Conservation (phyloP, 1,139 yeast genomes). For the Candida sp. region DNA sequence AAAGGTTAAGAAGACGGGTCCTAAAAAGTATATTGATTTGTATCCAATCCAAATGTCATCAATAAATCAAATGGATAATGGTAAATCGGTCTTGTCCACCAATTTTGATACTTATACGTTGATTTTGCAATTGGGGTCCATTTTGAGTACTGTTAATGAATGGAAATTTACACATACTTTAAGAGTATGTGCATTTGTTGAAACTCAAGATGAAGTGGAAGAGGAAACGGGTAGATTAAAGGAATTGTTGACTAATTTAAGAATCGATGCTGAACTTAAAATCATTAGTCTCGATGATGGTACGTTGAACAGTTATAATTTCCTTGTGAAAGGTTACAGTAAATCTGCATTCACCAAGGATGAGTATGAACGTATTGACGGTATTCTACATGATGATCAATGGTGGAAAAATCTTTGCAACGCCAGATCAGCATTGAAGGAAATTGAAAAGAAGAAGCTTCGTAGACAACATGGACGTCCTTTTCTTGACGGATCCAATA, state of each 20-base stretch:
- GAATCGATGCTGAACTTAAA: constrained; percentile 77
- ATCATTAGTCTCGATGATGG: constrained; percentile 68
- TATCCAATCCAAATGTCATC: constrained; percentile 98
- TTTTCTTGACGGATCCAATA: constrained; percentile 4
- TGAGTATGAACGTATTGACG: constrained; percentile 30
- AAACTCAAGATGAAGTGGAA: constrained; percentile 60
- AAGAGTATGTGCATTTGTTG: constrained; percentile 89
- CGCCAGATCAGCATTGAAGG: constrained; percentile 46
- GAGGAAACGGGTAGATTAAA: constrained; percentile 65
- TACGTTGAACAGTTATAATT: constrained; percentile 63
- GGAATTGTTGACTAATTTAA: constrained; percentile 63
- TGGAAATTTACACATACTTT: constrained; percentile 77
- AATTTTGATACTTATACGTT: constrained; percentile 94
- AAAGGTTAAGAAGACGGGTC: constrained; percentile 7
- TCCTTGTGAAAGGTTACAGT: constrained; percentile 64
- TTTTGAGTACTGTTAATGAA: constrained; percentile 84
- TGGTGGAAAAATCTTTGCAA: constrained; percentile 69
- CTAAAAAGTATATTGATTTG: constrained; percentile 67
- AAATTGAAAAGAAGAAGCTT: constrained; percentile 26
- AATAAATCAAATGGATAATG: constrained; percentile 59
- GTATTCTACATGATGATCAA: constrained; percentile 33
- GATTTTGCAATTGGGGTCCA: constrained; percentile 90
- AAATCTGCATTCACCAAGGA: constrained; percentile 23
- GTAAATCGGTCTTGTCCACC: constrained; percentile 72
- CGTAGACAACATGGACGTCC: constrained; percentile 11